These are phyloP conservation scores for Harrya chromipes DNA, from an alignment of 768 basidiomycete genomes.

Conservation along the genomic window DNA sequence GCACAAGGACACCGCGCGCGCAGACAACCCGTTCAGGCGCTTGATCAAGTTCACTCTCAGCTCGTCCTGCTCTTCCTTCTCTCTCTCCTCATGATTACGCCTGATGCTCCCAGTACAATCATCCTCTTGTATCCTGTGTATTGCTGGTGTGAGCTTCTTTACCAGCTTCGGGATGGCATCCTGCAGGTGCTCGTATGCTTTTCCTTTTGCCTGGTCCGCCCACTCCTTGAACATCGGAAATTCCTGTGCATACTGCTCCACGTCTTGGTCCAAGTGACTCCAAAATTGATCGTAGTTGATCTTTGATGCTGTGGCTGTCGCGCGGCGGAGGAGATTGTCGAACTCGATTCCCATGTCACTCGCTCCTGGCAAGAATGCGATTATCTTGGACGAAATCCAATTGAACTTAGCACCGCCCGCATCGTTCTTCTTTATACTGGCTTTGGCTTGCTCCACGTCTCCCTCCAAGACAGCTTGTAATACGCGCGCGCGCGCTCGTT, in stretches of 20 bases:
- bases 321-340: slow-evolving; percentile 2
- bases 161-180: background rate
- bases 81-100: background rate
- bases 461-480: slow-evolving; percentile 6
- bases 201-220: background rate
- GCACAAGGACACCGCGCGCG: slow-evolving; percentile 3
- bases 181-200: slow-evolving; percentile 1
- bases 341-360: background rate
- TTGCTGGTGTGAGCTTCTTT: slow-evolving; percentile 9
- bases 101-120: background rate
- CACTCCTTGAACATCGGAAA: background rate
- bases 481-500: background rate
- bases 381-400: rapidly evolving
- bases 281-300: slow-evolving; percentile 19
- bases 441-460: slow-evolving; percentile 2
- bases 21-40: slow-evolving; percentile 16
- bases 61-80: slow-evolving; percentile 5
- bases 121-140: slow-evolving; percentile 9
- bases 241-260: background rate
- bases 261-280: background rate
- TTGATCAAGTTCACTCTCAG: slow-evolving; percentile 19
- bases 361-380: background rate
- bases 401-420: too few relatives aligned
- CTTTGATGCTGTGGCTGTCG: background rate
- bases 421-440: background rate